phyloP scores from a whole-genome alignment of 495 filamentous ascomycete genomes.

The Lepraria neglecta region DNA sequence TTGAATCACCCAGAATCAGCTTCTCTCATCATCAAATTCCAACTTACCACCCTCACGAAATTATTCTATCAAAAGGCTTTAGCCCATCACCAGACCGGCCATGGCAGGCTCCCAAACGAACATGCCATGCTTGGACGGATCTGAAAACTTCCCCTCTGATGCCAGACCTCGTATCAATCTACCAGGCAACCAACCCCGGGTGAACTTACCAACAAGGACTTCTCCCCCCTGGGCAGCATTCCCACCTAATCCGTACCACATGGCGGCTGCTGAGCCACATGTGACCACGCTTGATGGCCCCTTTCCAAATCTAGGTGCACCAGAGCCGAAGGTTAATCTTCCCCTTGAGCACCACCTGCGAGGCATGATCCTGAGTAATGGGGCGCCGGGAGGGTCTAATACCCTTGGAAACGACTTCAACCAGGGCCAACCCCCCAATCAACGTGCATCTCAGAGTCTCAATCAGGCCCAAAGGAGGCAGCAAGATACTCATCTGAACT shows the following conservation, averaged over 20 bases:
- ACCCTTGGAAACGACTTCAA: not conserved
- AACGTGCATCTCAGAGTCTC: not conserved
- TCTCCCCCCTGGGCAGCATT: not conserved
- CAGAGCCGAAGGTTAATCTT: conserved; percentile 11
- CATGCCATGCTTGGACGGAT: not conserved
- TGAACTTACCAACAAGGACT: conserved; percentile 3
- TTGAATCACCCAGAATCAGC: not conserved
- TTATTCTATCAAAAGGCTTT: not conserved
- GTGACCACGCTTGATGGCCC: not conserved
- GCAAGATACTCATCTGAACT: not conserved
- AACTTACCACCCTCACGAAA: too few species aligned
- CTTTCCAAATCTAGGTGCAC: conserved; percentile 8
- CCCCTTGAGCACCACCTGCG: conserved; percentile 39
- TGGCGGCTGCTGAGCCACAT: conserved; percentile 3
- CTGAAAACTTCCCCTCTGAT: not conserved
- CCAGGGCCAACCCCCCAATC: not conserved
- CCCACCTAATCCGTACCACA: not conserved
- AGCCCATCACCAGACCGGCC: not conserved
- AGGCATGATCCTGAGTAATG: conserved; percentile 40
- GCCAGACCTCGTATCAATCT: conserved; percentile 8
- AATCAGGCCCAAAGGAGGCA: conserved; percentile 13
- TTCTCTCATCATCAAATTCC: not conserved
- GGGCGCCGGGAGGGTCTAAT: not conserved
- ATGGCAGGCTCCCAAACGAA: not conserved
- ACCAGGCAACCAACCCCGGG: conserved; percentile 1